Conservation (phyloP, 1,139 yeast species). For the Tardiomyces blankii region DNA sequence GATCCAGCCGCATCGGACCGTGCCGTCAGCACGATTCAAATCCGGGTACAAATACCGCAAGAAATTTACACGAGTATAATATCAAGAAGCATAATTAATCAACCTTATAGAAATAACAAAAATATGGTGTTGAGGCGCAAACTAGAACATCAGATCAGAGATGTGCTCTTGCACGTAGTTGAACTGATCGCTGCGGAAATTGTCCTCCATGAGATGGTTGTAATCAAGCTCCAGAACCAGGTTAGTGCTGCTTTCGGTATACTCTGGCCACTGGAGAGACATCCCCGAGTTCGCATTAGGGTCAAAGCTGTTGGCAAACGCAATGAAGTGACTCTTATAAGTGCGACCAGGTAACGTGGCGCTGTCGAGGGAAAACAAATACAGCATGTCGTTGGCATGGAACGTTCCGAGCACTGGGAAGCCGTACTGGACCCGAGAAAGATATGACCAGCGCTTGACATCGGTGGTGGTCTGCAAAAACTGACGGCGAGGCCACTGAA, state of each 20-base stretch:
- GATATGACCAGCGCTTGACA: slow-evolving; percentile 6
- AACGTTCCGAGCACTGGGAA: slow-evolving; percentile 12
- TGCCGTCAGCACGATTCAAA: no score
- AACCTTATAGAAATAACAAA: no score
- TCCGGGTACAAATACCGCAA: no score
- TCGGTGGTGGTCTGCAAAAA: slow-evolving; percentile 4
- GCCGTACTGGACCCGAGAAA: slow-evolving; percentile 5
- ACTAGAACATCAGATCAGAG: neutral
- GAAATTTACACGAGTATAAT: no score
- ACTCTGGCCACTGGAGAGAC: slow-evolving; percentile 6
- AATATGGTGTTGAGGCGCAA: no score
- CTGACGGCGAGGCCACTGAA: slow-evolving; percentile 13
- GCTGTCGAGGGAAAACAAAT: slow-evolving; percentile 4
- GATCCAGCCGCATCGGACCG: no score
- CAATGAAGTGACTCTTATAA: slow-evolving; percentile 11
- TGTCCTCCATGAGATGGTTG: neutral
- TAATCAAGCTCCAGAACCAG: neutral
- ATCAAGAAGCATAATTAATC: no score
- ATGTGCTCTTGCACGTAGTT: neutral
- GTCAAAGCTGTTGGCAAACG: slow-evolving; percentile 11
- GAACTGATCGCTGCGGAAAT: neutral
- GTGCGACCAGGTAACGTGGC: slow-evolving; percentile 4
- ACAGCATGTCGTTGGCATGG: slow-evolving; percentile 9
- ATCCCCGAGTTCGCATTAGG: slow-evolving; percentile 7
- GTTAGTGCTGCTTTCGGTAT: slow-evolving; percentile 29